A percentile compares a stretch with the other conserved stretches of the same genome.
Conservation (phyloP, 140 eudicot species). For the Cichorium intybus region DNA sequence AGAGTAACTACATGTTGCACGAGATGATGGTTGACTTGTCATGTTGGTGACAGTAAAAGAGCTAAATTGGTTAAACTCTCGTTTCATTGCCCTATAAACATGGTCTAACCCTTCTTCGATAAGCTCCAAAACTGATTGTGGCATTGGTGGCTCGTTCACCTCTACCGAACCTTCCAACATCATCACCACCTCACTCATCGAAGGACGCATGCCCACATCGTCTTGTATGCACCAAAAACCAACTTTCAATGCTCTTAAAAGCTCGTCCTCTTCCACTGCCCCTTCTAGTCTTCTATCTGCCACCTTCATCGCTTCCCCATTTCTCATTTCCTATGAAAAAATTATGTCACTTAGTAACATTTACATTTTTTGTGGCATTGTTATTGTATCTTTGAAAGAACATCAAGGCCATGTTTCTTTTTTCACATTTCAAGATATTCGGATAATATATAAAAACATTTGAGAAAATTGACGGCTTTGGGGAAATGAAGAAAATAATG, state of each 20-base stretch:
- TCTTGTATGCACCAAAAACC: slow-evolving; percentile 99
- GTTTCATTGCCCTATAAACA: slow-evolving; percentile 90
- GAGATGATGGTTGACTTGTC: slow-evolving; percentile 66
- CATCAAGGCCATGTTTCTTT: no score
- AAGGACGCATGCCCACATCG: slow-evolving; percentile 78
- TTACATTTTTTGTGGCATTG: neutral
- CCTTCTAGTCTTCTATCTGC: slow-evolving; percentile 83
- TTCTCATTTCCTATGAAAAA: slow-evolving; percentile 55
- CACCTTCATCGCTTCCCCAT: slow-evolving; percentile 57
- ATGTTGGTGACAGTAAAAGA: slow-evolving; percentile 55
- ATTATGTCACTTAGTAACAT: neutral
- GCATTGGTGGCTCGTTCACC: slow-evolving; percentile 78
- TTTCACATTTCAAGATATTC: neutral
- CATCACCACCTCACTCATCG: slow-evolving; percentile 96
- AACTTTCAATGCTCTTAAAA: slow-evolving; percentile 57
- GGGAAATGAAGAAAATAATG: no score
- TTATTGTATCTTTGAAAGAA: no score
- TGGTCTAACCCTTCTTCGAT: slow-evolving; percentile 92
- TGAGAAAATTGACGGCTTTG: no score
- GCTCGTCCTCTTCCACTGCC: slow-evolving; percentile 67
- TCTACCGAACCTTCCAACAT: slow-evolving; percentile 88
- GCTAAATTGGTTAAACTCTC: slow-evolving; percentile 72
- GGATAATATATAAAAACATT: neutral
- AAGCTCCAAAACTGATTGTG: slow-evolving; percentile 79
- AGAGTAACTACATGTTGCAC: slow-evolving; percentile 91